These are phyloP conservation scores for Babesia sp. DNA, from an alignment of 169 alveolate species.

Conservation along the genomic window DNA sequence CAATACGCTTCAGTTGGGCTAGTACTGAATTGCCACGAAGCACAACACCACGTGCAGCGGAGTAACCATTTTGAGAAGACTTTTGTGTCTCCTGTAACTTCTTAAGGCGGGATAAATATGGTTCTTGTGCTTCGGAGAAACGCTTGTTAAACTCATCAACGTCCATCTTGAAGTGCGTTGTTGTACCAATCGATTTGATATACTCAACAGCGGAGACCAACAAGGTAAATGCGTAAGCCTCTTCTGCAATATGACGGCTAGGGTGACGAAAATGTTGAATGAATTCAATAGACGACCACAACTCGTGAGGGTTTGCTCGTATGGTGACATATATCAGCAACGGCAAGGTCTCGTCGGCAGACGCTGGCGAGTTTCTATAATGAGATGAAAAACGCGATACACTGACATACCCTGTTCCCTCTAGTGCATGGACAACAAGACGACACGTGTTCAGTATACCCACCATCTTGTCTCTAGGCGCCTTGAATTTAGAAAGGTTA, in stretches of 20 bases:
- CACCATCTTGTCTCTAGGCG: slow-evolving; percentile 78
- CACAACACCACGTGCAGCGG: not conserved
- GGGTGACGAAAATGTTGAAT: slow-evolving; percentile 83
- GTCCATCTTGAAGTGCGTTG: slow-evolving; percentile 44
- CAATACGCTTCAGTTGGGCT: slow-evolving; percentile 37
- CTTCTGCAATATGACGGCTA: slow-evolving; percentile 77
- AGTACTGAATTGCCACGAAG: slow-evolving; percentile 13
- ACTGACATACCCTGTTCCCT: slow-evolving; percentile 43
- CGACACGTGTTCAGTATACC: slow-evolving; percentile 74
- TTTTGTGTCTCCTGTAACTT: slow-evolving; percentile 20
- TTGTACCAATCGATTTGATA: slow-evolving; percentile 51
- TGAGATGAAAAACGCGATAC: not conserved
- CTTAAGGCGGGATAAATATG: slow-evolving; percentile 33
- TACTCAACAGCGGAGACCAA: slow-evolving; percentile 82
- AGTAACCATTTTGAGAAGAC: not conserved
- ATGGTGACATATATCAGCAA: slow-evolving; percentile 77
- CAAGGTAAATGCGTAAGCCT: slow-evolving; percentile 83
- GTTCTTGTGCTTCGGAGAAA: slow-evolving; percentile 26
- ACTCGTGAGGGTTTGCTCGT: slow-evolving; percentile 80
- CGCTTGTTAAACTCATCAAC: slow-evolving; percentile 41
- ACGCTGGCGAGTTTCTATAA: slow-evolving; percentile 61
- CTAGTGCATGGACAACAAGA: slow-evolving; percentile 66
- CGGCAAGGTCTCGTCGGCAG: slow-evolving; percentile 86
- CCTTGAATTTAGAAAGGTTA: slow-evolving; percentile 53
- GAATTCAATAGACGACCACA: slow-evolving; percentile 78